A percentile compares a stretch with the other conserved stretches of the same genome.
These are phyloP conservation scores for Rutstroemia sp. DNA, from an alignment of 2,329 filamentous ascomycete species.

Conservation along the genomic window DNA sequence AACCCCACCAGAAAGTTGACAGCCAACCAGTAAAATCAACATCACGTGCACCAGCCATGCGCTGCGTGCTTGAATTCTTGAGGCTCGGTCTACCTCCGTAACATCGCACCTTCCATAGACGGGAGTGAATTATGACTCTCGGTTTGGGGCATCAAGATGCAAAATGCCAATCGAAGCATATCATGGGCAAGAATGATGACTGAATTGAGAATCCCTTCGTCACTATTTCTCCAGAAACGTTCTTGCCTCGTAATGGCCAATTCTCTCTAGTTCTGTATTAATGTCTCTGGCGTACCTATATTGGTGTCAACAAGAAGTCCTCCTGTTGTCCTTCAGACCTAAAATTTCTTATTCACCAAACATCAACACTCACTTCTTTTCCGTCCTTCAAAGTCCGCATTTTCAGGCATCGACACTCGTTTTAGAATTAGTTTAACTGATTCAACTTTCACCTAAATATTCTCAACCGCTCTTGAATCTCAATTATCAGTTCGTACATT, in stretches of 20 bases:
- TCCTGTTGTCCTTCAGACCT: neutral
- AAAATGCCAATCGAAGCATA: too few species aligned
- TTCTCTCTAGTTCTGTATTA: neutral
- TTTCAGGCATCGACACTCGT: slow-evolving; percentile 6
- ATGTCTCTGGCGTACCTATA: neutral
- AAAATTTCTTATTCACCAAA: neutral
- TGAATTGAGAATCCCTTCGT: neutral
- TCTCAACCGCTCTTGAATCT: neutral
- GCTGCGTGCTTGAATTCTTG: too few species aligned
- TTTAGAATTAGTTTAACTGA: neutral
- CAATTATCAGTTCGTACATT: neutral
- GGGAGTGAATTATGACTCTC: neutral
- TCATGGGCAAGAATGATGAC: too few species aligned
- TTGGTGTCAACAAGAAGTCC: neutral
- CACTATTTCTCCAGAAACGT: neutral
- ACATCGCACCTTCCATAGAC: too few species aligned
- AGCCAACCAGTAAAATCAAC: neutral
- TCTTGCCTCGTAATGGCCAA: neutral
- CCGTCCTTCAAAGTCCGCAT: neutral
- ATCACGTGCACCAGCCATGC: neutral
- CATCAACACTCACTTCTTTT: slow-evolving; percentile 5
- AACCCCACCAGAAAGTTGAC: slow-evolving; percentile 7
- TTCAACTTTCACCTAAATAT: neutral
- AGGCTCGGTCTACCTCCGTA: too few species aligned
- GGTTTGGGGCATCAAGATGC: neutral